phyloP scores from a whole-genome alignment of 2,329 filamentous ascomycete genomes.

The Aspergillus alliaceus region DNA sequence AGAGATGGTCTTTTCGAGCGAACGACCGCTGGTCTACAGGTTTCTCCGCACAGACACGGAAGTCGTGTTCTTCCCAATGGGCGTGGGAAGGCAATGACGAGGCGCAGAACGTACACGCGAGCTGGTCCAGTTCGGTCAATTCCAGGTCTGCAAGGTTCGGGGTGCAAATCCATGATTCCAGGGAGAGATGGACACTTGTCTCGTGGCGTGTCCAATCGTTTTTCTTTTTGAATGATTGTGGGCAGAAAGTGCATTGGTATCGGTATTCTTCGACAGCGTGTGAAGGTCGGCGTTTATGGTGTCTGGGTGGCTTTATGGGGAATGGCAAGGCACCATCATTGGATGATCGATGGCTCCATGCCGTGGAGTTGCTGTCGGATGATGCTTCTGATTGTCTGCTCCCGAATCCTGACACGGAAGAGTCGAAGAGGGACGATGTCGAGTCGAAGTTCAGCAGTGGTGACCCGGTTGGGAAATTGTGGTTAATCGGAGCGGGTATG shows the following conservation, averaged over 20 bases:
- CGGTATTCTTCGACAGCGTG: slow-evolving; percentile 10
- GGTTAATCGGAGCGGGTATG: slow-evolving; percentile 1
- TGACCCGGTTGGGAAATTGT: background rate
- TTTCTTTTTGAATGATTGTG: slow-evolving; percentile 49
- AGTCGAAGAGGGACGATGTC: slow-evolving; percentile 25
- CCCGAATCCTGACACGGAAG: slow-evolving; percentile 32
- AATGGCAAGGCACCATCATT: slow-evolving; percentile 21
- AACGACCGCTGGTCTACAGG: slow-evolving; percentile 54
- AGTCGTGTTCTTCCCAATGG: slow-evolving; percentile 55
- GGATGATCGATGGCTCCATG: slow-evolving; percentile 34
- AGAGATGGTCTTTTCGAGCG: slow-evolving; percentile 57
- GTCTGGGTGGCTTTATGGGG: slow-evolving; percentile 9
- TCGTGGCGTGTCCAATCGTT: slow-evolving; percentile 54
- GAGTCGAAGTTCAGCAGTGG: slow-evolving; percentile 27
- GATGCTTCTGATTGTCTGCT: slow-evolving; percentile 31
- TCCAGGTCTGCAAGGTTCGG: slow-evolving; percentile 20
- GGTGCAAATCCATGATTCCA: slow-evolving; percentile 45
- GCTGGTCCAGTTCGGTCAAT: background rate
- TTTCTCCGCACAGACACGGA: slow-evolving; percentile 53
- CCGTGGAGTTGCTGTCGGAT: slow-evolving; percentile 31
- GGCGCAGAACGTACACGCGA: slow-evolving; percentile 52
- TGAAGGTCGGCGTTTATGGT: background rate
- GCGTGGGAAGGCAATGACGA: slow-evolving; percentile 42
- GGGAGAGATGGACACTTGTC: slow-evolving; percentile 49
- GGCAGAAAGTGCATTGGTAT: slow-evolving; percentile 53